Conservation (phyloP, 2,329 filamentous ascomycete genomes). For the Colletotrichum sp. region DNA sequence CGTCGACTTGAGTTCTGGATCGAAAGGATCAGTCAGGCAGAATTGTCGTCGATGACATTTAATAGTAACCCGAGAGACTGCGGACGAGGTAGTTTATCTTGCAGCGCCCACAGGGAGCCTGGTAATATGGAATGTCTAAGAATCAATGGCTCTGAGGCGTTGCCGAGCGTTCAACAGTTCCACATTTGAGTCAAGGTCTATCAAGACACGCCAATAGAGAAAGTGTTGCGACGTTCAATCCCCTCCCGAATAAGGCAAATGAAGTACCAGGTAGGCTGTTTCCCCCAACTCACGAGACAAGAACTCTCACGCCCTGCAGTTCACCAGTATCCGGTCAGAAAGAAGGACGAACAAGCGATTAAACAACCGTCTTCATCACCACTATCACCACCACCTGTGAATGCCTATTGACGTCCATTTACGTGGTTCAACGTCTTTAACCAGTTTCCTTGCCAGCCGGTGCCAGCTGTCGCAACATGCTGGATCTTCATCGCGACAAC, state of each 20-base stretch:
- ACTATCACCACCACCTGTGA: neutral
- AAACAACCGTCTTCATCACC: no score
- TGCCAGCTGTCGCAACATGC: fast-evolving
- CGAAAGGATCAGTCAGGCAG: neutral
- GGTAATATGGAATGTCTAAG: neutral
- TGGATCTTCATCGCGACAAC: neutral
- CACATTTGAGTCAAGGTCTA: neutral
- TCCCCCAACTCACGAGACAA: neutral
- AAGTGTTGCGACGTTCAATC: neutral
- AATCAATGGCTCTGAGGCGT: neutral
- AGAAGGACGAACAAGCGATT: no score
- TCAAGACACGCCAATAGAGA: neutral
- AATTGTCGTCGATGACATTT: neutral
- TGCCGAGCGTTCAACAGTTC: neutral
- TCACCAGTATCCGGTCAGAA: no score
- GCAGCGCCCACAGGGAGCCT: neutral
- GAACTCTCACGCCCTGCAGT: fast-evolving
- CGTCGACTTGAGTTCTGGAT: neutral
- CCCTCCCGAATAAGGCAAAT: neutral
- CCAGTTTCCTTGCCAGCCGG: neutral
- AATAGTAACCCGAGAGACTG: neutral
- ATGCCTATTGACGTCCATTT: neutral
- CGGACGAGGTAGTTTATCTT: neutral
- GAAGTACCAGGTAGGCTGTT: neutral
- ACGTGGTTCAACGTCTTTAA: no score